phyloP scores from a whole-genome alignment of 345 rosid genomes.

The Capsella bursapastoris region DNA sequence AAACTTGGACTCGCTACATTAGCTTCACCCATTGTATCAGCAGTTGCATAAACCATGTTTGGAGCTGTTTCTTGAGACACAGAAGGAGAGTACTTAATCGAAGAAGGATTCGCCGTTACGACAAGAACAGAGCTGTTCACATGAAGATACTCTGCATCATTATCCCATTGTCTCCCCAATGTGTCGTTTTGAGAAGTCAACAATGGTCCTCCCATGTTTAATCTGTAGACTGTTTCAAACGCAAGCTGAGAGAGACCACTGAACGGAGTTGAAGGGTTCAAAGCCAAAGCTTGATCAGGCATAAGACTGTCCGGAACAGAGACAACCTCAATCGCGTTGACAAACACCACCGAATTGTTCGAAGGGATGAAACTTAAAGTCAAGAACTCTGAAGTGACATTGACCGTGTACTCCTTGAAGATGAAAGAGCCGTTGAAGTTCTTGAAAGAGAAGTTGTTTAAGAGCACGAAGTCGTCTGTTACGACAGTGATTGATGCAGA shows the following conservation, averaged over 20 bases:
- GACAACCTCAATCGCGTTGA: conserved; percentile 92
- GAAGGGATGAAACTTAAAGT: conserved; percentile 72
- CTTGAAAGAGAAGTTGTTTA: conserved; percentile 82
- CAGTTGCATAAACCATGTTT: conserved; percentile 85
- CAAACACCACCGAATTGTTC: conserved; percentile 76
- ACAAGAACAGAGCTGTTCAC: conserved; percentile 82
- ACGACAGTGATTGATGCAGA: conserved; percentile 68
- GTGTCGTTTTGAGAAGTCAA: conserved; percentile 89
- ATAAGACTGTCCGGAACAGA: conserved; percentile 79
- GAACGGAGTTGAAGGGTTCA: conserved; percentile 63
- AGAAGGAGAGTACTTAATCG: conserved; percentile 56
- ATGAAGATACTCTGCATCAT: conserved; percentile 77
- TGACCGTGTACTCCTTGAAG: conserved; percentile 93
- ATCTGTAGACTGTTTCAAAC: conserved; percentile 82
- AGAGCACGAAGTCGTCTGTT: conserved; percentile 81
- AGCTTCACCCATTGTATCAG: conserved; percentile 86
- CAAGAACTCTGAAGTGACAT: conserved; percentile 68
- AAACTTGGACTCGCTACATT: conserved; percentile 69
- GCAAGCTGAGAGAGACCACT: conserved; percentile 75
- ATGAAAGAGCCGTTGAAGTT: conserved; percentile 58
- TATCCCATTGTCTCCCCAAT: conserved; percentile 89
- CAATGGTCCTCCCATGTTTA: conserved; percentile 94
- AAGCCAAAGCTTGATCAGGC: conserved; percentile 74
- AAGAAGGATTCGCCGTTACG: conserved; percentile 69
- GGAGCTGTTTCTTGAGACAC: conserved; percentile 79